Evolutionary conservation across 176 grass and related monocot genomes (phyloP).

Genomic region (Tillandsia leiboldiana): DNA sequence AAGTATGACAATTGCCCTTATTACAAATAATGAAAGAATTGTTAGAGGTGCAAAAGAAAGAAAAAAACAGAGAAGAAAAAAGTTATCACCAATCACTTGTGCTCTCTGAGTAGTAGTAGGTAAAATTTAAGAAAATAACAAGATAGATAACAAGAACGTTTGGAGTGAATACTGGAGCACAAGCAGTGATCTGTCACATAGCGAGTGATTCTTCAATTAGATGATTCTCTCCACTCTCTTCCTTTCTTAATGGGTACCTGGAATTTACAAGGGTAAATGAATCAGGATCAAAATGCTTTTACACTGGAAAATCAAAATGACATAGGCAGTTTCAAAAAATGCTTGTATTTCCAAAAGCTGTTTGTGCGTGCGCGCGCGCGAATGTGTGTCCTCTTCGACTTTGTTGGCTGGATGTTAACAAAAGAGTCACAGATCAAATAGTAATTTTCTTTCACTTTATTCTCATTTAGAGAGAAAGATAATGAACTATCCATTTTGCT

Average conservation of each 20-base stretch:
- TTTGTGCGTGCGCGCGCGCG: too few relatives aligned
- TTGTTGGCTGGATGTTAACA: too few relatives aligned
- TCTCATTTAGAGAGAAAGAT: too few relatives aligned
- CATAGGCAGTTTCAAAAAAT: too few relatives aligned
- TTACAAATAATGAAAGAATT: neutral
- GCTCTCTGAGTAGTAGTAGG: neutral
- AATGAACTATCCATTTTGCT: too few relatives aligned
- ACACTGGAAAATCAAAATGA: neutral
- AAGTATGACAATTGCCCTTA: neutral
- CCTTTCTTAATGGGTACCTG: neutral
- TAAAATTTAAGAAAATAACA: neutral
- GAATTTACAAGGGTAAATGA: neutral
- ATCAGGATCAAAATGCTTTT: neutral
- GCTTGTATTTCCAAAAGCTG: too few relatives aligned
- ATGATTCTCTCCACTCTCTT: neutral
- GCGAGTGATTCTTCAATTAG: neutral
- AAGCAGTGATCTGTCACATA: slow-evolving; percentile 29
- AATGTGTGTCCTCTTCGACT: too few relatives aligned
- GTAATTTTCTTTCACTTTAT: too few relatives aligned
- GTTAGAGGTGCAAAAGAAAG: too few relatives aligned
- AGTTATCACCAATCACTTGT: neutral
- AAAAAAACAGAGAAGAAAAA: neutral
- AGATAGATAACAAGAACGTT: neutral
- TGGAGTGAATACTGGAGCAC: slow-evolving; percentile 23
- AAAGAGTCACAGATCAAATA: too few relatives aligned